These are phyloP conservation scores for Moesziomyces sp. DNA, from an alignment of 1,284 basidiomycete genomes.

Conservation along the genomic window DNA sequence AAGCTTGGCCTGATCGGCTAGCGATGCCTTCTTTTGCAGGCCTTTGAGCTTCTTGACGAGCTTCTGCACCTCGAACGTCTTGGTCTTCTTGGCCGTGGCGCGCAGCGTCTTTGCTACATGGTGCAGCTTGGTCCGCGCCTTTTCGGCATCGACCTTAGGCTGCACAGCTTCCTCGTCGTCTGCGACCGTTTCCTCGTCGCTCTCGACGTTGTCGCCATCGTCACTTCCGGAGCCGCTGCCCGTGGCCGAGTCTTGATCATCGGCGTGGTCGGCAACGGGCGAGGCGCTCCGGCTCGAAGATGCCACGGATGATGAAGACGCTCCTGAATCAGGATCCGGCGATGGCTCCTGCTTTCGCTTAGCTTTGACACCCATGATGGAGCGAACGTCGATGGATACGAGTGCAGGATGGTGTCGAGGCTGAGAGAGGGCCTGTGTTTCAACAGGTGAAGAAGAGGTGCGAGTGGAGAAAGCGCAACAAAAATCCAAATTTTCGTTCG, in stretches of 20 bases:
- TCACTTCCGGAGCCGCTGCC: background rate
- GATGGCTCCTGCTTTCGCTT: constrained; percentile 3
- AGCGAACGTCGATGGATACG: background rate
- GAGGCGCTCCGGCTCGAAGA: constrained; percentile 23
- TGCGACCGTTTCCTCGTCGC: constrained; percentile 3
- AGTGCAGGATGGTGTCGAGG: background rate
- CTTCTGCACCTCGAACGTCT: constrained; percentile 83
- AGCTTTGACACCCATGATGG: constrained; percentile 10
- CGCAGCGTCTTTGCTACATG: constrained; percentile 76
- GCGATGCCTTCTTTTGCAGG: constrained; percentile 68
- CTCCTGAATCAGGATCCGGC: background rate
- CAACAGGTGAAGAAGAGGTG: background rate
- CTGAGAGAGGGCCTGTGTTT: background rate
- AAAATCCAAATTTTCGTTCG: constrained; percentile 36
- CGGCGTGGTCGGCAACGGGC: background rate
- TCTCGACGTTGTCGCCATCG: background rate
- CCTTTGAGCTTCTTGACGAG: constrained; percentile 83
- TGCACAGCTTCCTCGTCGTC: background rate
- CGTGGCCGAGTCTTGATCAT: background rate
- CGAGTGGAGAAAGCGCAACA: constrained; percentile 10
- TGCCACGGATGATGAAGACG: constrained; percentile 16
- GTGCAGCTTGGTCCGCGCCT: constrained; percentile 68
- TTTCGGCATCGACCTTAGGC: constrained; percentile 18
- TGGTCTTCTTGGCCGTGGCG: constrained; percentile 82
- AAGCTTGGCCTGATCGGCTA: constrained; percentile 55